These are phyloP conservation scores for Colletotrichum graminicola DNA, from an alignment of 2,329 filamentous ascomycete genomes.

Conservation along the genomic window DNA sequence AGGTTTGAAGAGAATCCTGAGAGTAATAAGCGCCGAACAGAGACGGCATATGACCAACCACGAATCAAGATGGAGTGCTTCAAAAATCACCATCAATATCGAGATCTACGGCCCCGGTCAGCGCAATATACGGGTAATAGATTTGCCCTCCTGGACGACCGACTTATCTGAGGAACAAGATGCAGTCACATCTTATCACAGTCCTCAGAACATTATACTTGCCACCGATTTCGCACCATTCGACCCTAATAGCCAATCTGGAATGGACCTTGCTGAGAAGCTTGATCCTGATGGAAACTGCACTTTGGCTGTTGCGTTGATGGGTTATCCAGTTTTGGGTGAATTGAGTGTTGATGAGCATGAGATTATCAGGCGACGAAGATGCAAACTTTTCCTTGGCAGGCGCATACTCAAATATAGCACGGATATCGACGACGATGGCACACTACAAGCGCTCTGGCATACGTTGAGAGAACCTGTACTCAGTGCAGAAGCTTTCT, in stretches of 20 bases:
- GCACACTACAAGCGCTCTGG: neutral
- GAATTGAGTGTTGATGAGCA: too few species aligned
- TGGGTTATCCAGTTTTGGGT: too few species aligned
- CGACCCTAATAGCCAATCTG: neutral
- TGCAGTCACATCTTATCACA: neutral
- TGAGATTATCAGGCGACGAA: neutral
- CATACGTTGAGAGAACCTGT: neutral
- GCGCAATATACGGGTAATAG: neutral
- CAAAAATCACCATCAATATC: neutral
- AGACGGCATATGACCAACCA: neutral
- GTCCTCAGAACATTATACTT: neutral
- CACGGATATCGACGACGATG: neutral
- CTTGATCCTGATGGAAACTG: neutral
- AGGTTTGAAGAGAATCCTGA: neutral
- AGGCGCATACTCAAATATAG: neutral
- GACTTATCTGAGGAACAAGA: too few species aligned
- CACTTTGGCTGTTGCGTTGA: too few species aligned
- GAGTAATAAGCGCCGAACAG: neutral
- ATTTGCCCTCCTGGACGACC: neutral
- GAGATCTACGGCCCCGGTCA: neutral
- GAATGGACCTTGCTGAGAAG: neutral
- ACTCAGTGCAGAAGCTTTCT: neutral
- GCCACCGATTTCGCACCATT: too few species aligned
- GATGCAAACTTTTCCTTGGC: neutral
- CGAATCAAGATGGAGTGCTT: rapidly evolving